phyloP scores from a whole-genome alignment of 768 basidiomycete genomes.

The Trametes sanguinea region DNA sequence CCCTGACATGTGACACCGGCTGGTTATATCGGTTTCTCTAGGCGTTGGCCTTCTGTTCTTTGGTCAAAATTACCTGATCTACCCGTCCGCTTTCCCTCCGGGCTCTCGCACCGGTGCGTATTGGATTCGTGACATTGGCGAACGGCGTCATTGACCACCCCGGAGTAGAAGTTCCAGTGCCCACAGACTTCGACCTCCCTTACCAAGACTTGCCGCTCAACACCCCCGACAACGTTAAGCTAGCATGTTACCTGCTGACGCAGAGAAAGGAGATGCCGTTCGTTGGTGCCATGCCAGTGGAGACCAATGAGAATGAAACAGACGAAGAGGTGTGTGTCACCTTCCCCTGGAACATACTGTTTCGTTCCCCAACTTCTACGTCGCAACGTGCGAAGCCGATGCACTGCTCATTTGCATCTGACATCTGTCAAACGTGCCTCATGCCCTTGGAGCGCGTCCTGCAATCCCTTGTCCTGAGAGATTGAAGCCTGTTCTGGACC shows the following conservation, averaged over 20 bases:
- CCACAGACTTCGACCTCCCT: constrained; percentile 67
- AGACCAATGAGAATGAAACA: constrained; percentile 55
- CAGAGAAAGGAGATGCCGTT: constrained; percentile 54
- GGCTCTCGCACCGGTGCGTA: constrained; percentile 76
- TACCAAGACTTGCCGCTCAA: constrained; percentile 75
- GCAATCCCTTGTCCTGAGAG: neutral
- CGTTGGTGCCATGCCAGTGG: constrained; percentile 29
- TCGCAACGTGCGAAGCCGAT: neutral
- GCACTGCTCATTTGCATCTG: too few relatives aligned
- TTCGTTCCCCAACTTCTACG: neutral
- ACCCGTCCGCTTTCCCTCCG: constrained; percentile 79
- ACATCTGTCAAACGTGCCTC: neutral
- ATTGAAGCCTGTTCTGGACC: too few relatives aligned
- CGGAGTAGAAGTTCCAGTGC: constrained; percentile 65
- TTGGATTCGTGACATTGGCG: neutral
- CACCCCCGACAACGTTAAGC: constrained; percentile 69
- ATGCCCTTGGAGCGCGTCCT: neutral
- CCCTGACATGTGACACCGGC: neutral
- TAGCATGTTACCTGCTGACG: constrained; percentile 77
- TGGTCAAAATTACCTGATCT: constrained; percentile 88
- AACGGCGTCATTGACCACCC: neutral
- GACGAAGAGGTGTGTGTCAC: constrained; percentile 58
- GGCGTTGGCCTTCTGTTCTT: constrained; percentile 40
- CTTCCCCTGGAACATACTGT: neutral
- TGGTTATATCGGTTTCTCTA: neutral